Conservation (phyloP, 2,329 filamentous ascomycete genomes). For the Penicillium sp. region DNA sequence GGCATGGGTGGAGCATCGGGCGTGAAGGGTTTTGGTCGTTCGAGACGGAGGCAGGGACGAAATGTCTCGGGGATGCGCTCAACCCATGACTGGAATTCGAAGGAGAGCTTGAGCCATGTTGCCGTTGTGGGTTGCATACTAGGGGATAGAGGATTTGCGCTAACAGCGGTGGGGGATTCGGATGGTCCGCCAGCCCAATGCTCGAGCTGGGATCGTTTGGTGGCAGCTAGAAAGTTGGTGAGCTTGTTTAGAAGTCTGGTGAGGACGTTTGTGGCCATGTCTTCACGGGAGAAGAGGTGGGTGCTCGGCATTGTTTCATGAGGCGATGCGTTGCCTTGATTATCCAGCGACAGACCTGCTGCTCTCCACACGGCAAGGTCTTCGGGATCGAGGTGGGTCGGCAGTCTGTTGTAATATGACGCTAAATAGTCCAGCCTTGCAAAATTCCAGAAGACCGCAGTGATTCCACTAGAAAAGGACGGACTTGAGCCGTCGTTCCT, state of each 20-base stretch:
- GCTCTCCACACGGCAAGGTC: constrained; percentile 65
- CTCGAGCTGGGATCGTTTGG: constrained; percentile 55
- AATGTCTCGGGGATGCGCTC: constrained; percentile 63
- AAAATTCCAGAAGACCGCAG: constrained; percentile 68
- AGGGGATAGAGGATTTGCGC: constrained; percentile 26
- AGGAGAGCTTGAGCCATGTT: constrained; percentile 58
- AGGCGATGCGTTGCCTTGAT: constrained; percentile 51
- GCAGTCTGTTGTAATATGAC: constrained; percentile 63
- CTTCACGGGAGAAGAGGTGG: constrained; percentile 57
- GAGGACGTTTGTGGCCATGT: constrained; percentile 64
- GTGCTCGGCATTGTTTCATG: constrained; percentile 28
- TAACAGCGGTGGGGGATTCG: constrained; percentile 49
- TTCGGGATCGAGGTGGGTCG: constrained; percentile 62
- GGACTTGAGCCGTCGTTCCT: constrained; percentile 17
- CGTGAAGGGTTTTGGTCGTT: constrained; percentile 41
- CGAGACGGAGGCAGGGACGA: constrained; percentile 57
- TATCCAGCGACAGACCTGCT: constrained; percentile 62
- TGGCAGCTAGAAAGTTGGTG: constrained; percentile 65
- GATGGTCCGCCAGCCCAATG: constrained; percentile 39
- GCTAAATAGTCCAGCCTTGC: constrained; percentile 66
- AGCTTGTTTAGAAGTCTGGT: constrained; percentile 68
- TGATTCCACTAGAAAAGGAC: constrained; percentile 56
- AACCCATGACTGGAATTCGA: constrained; percentile 63
- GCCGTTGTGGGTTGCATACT: constrained; percentile 53
- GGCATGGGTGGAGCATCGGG: constrained; percentile 39